Percentiles rank a stretch among this genome's conserved stretches.
phyloP scores from a whole-genome alignment of 208 protist species.

The Acanthamoeba polyphaga region DNA sequence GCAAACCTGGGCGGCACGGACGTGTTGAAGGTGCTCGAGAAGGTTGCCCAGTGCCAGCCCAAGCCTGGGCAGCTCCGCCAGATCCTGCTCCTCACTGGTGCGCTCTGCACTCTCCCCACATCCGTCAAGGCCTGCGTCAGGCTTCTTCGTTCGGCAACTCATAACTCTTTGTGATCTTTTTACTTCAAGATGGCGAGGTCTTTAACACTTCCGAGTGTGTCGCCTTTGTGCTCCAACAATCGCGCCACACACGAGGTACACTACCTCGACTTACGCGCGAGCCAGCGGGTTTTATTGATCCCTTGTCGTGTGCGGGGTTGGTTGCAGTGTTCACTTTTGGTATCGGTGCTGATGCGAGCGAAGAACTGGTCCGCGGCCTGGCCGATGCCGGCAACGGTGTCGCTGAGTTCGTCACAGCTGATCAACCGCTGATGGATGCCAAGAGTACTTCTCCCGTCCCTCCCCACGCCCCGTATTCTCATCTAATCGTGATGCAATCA shows the following conservation, averaged over 20 bases:
- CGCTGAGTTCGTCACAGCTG: conserved; percentile 78
- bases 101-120: neutral
- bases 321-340: conserved; percentile 70
- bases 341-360: conserved; percentile 48
- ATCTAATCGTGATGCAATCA: neutral
- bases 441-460: neutral
- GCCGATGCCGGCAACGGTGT: conserved; percentile 41
- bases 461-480: neutral
- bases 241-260: conserved; percentile 43
- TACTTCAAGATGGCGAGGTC: conserved; percentile 29
- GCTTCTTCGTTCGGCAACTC: neutral
- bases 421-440: conserved; percentile 39
- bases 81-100: conserved; percentile 65
- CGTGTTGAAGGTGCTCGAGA: conserved; percentile 59
- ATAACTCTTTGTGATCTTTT: neutral
- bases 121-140: too few relatives aligned
- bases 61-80: conserved; percentile 54
- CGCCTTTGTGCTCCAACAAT: conserved; percentile 53
- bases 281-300: too few relatives aligned
- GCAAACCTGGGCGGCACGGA: conserved; percentile 70
- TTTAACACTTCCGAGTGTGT: conserved; percentile 56
- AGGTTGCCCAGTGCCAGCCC: conserved; percentile 12
- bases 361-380: conserved; percentile 49
- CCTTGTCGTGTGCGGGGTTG: too few relatives aligned
- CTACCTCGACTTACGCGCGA: neutral